A percentile compares a stretch with the other conserved stretches of the same genome.
Conservation (phyloP, 2,329 filamentous ascomycete genomes). For the Sporothrix dimorphospora region DNA sequence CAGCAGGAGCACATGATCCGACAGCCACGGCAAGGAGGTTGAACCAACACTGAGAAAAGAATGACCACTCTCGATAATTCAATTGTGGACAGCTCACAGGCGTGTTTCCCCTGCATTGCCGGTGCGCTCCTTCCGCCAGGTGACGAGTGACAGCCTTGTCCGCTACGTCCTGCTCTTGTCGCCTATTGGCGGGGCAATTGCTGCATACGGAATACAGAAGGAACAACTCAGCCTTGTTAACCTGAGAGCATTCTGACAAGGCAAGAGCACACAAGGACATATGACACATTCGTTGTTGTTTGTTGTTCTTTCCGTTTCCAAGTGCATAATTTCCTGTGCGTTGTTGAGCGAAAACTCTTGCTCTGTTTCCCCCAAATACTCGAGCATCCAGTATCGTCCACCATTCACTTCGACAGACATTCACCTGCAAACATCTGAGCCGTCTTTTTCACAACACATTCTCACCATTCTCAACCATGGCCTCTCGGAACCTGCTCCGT, state of each 20-base stretch:
- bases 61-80: too few relatives aligned
- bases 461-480: background rate
- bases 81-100: background rate
- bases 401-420: background rate
- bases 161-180: background rate
- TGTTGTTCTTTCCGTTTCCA: slow-evolving; percentile 6
- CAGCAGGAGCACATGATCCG: slow-evolving; percentile 22
- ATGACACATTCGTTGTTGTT: background rate
- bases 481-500: background rate
- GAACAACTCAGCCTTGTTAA: background rate
- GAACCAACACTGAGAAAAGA: background rate
- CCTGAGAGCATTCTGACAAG: background rate
- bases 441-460: background rate
- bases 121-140: background rate
- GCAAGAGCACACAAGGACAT: background rate
- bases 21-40: slow-evolving; percentile 6
- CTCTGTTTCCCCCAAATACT: background rate
- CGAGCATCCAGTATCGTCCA: background rate
- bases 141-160: background rate
- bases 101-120: background rate
- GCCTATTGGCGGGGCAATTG: background rate
- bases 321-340: background rate
- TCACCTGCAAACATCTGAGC: too few relatives aligned
- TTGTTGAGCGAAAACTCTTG: background rate
- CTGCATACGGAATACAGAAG: background rate